Evolutionary conservation across 1,284 basidiomycete species (phyloP).

Genomic region (Chalciporus sp.): DNA sequence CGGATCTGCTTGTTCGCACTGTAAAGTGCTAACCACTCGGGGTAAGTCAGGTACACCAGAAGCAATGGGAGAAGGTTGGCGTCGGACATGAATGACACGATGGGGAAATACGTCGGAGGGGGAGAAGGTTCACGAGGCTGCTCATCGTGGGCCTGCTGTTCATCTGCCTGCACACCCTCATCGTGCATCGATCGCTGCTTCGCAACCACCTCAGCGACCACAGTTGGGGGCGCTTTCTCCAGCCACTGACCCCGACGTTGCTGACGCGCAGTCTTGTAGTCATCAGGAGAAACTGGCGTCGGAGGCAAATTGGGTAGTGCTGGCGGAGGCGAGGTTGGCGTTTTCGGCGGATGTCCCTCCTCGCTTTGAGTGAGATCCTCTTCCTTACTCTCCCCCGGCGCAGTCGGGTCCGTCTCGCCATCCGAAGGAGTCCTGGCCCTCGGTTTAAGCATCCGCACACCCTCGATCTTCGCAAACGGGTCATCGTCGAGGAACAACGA

Average conservation of each 20-base stretch:
- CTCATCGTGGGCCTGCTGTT: background rate
- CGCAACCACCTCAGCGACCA: constrained; percentile 31
- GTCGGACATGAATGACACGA: constrained; percentile 53
- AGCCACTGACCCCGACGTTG: constrained; percentile 43
- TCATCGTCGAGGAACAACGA: constrained; percentile 49
- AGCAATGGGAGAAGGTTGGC: constrained; percentile 51
- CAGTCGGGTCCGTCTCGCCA: constrained; percentile 1
- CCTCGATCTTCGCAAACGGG: constrained; percentile 57
- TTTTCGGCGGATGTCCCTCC: constrained; percentile 10
- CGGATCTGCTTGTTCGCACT: constrained; percentile 56
- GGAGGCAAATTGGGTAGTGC: constrained; percentile 10
- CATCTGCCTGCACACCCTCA: constrained; percentile 18
- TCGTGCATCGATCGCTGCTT: constrained; percentile 20
- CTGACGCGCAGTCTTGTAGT: constrained; percentile 42
- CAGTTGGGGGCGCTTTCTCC: constrained; percentile 41
- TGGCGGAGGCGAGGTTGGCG: background rate
- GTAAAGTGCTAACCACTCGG: constrained; percentile 65
- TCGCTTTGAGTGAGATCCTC: constrained; percentile 6
- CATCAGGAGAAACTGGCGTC: constrained; percentile 38
- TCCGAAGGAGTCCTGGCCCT: constrained; percentile 20
- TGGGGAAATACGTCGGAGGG: constrained; percentile 49
- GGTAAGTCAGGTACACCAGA: constrained; percentile 61
- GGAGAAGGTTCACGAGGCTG: constrained; percentile 19
- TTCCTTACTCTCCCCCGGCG: constrained; percentile 4
- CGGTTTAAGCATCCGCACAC: constrained; percentile 43